These are phyloP conservation scores for Ambrosia hybrid DNA, from an alignment of 140 eudicot species.

Conservation along the genomic window DNA sequence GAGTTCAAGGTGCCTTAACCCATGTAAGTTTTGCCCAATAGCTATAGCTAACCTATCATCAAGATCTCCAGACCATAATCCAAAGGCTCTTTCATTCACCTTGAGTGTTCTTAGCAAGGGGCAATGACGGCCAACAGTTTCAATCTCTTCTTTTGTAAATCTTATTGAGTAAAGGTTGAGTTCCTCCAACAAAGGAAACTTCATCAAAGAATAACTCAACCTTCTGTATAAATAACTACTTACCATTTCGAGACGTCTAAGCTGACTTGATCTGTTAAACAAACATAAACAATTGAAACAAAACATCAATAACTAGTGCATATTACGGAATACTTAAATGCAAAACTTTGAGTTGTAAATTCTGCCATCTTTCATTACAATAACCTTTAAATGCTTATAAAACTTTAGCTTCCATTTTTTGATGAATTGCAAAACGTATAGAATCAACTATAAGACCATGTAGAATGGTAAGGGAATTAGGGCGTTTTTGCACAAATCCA, in stretches of 20 bases:
- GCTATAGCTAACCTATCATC: neutral
- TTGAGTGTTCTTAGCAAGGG: constrained; percentile 12
- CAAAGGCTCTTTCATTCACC: neutral
- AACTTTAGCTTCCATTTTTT: too few species aligned
- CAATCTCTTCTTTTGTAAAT: neutral
- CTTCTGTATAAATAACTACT: neutral
- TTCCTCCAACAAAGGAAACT: constrained; percentile 11
- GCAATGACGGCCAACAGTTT: neutral
- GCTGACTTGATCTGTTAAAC: constrained; percentile 16
- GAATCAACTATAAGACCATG: too few species aligned
- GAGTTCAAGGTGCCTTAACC: constrained; percentile 8
- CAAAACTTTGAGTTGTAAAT: too few species aligned
- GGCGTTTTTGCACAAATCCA: too few species aligned
- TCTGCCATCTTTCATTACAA: too few species aligned
- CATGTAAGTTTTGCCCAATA: constrained; percentile 1
- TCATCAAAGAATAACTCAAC: neutral
- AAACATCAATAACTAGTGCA: too few species aligned
- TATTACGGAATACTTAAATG: neutral
- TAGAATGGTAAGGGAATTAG: too few species aligned
- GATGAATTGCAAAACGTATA: too few species aligned
- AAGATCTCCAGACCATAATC: neutral
- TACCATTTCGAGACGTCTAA: neutral
- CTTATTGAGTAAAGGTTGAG: neutral
- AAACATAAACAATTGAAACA: neutral
- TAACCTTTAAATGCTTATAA: too few species aligned